Evolutionary conservation across 129 eudicot species (phyloP).

Genomic region (Lactuca sativa): DNA sequence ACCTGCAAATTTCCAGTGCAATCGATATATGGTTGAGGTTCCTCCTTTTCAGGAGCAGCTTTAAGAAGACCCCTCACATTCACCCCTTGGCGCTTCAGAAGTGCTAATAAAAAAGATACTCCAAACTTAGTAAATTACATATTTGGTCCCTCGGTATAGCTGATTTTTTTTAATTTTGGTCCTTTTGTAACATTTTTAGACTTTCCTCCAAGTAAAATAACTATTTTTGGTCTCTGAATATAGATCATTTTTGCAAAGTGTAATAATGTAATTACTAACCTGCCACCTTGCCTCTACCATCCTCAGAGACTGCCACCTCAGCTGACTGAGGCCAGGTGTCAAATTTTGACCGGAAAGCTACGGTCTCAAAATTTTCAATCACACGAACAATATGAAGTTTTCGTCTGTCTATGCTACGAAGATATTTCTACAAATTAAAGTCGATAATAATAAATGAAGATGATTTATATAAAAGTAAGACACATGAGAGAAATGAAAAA

Average conservation of each 20-base stretch:
- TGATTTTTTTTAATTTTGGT: too few species aligned
- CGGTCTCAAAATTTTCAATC: conserved; percentile 87
- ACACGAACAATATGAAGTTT: conserved; percentile 57
- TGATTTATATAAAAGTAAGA: conserved; percentile 1
- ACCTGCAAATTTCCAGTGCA: conserved; percentile 94
- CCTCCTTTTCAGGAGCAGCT: conserved; percentile 82
- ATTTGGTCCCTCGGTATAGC: too few species aligned
- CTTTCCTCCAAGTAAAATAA: too few species aligned
- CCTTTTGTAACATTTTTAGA: too few species aligned
- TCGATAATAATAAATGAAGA: conserved; percentile 14
- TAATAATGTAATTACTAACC: conserved; percentile 44
- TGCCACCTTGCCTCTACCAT: conserved; percentile 96
- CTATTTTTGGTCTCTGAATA: too few species aligned
- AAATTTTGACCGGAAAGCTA: conserved; percentile 59
- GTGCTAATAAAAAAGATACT: conserved; percentile 44
- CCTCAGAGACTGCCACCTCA: conserved; percentile 71
- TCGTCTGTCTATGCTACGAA: conserved; percentile 56
- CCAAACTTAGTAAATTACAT: not conserved
- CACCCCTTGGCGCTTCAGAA: conserved; percentile 83
- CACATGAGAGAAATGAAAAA: not conserved
- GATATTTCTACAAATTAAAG: conserved; percentile 45
- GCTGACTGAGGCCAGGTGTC: conserved; percentile 76
- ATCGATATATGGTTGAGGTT: conserved; percentile 63
- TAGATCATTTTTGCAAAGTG: not conserved
- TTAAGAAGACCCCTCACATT: conserved; percentile 84